phyloP scores from a whole-genome alignment of 495 filamentous ascomycete species.

The Lichenothelia convexa region DNA sequence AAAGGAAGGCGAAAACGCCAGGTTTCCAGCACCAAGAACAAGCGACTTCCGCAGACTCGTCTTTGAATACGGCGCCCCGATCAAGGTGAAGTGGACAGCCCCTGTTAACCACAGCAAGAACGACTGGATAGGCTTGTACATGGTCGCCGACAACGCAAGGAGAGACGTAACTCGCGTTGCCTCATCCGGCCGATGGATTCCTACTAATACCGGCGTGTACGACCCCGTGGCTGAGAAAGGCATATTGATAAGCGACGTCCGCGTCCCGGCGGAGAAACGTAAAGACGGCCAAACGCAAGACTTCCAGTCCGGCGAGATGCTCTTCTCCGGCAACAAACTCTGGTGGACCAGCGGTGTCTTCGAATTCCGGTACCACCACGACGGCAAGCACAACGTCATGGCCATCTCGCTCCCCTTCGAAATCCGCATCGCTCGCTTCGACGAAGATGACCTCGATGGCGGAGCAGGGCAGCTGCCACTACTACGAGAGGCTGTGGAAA shows the following conservation, averaged over 20 bases:
- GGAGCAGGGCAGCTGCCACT: too few relatives aligned
- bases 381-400: conserved; percentile 89
- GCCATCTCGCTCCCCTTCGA: conserved; percentile 87
- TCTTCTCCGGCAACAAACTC: conserved; percentile 82
- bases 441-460: conserved; percentile 41
- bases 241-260: conserved; percentile 49
- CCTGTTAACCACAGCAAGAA: conserved; percentile 79
- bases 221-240: conserved; percentile 64
- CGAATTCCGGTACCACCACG: conserved; percentile 94
- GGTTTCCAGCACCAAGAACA: conserved; percentile 29
- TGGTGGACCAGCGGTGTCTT: conserved; percentile 95
- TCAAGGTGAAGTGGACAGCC: conserved; percentile 83
- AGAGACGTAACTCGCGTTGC: conserved; percentile 66
- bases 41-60: conserved; percentile 52
- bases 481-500: conserved; percentile 41
- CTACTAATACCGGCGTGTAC: conserved; percentile 56
- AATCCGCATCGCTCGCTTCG: conserved; percentile 60
- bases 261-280: conserved; percentile 24
- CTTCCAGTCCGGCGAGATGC: conserved; percentile 55
- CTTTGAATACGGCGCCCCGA: conserved; percentile 79
- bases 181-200: conserved; percentile 80
- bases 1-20: conserved; percentile 32
- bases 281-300: conserved; percentile 31
- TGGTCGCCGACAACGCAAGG: conserved; percentile 78
- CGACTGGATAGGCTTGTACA: conserved; percentile 93